These are phyloP conservation scores for Saccharomycopsis amapae DNA, from an alignment of 805 yeast species.

Conservation along the genomic window DNA sequence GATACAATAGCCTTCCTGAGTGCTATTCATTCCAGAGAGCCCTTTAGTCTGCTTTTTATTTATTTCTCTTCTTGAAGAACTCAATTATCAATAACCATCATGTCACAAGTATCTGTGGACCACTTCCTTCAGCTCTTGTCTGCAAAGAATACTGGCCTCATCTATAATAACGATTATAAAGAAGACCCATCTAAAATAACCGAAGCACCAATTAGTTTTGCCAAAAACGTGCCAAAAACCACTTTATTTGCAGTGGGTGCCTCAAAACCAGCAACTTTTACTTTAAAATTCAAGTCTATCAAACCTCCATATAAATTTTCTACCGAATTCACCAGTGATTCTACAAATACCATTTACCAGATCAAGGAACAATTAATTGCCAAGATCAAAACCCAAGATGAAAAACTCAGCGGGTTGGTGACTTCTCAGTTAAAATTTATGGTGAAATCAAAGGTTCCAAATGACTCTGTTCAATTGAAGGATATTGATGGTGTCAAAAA, in stretches of 20 bases:
- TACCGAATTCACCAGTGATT: conserved; percentile 2
- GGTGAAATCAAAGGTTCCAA: conserved; percentile 19
- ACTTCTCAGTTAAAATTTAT: conserved; percentile 15
- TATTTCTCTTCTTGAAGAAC: background rate
- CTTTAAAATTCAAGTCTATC: conserved; percentile 17
- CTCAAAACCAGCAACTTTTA: background rate
- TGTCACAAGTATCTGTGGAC: background rate
- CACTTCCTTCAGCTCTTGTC: conserved; percentile 18
- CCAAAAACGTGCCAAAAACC: conserved; percentile 11
- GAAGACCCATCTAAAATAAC: conserved; percentile 5
- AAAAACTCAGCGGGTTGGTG: background rate
- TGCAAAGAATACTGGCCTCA: conserved; percentile 6
- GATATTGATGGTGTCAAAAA: conserved; percentile 7
- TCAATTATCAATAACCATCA: too few relatives aligned
- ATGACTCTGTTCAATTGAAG: conserved; percentile 13
- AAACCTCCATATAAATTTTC: conserved; percentile 20
- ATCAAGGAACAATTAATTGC: conserved; percentile 14
- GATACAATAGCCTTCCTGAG: too few relatives aligned
- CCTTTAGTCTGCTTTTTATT: background rate
- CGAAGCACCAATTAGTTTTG: conserved; percentile 14
- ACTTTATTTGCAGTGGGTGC: background rate
- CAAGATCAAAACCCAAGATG: conserved; percentile 2
- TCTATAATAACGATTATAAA: conserved; percentile 12
- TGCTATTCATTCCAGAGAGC: too few relatives aligned
- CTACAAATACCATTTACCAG: conserved; percentile 15